Base-by-base conservation (phyloP, 2,329 filamentous ascomycete genomes). In the Cadophora luteo-olivacea region DNA sequence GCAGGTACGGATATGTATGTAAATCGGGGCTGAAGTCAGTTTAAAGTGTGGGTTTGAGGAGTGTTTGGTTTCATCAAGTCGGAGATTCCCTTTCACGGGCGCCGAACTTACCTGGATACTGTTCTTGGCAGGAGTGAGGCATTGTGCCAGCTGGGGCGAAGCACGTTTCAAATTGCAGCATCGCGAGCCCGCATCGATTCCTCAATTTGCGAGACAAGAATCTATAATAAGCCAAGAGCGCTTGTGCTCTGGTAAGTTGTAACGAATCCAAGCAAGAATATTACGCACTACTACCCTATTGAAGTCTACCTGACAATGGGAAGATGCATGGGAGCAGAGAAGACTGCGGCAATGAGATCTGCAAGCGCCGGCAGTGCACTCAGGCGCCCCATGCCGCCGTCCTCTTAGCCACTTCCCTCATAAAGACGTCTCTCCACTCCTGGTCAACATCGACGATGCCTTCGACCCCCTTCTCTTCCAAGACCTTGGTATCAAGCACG, bases 11-110 rank as follows among this genome's bases (percentile, higher is more conserved):
- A 45, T 29, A 61, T 45, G 57, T 61, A 29, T 41, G 22, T 9
- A 41, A 22, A 41, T 19, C 32, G 19, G 22, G n/a, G 22, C 11
- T 57, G 29, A 25, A 16, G 57, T 61, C 36, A 32, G 22, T 61
- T 61, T 45, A 45, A 61, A n/a, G 6, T 61, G 57, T 61, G 57
- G 36, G 57, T 45, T 61, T 61, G 57, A 61, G 57, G 57, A 61
- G 36, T 9, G 57, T 61, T 61, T 61, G 57, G 57, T 61, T 61
- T 61, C 57, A 61, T 45, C 45, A 45, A 61, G n/a, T 41, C 33
- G 57, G 57, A 48, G 36, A 61, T 61, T 45, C 29, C 57, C 38
- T 29, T 61, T 61, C 38, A 14, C 14, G 22, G 9, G 29, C 29
- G 7, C 54, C 29, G 19, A 57, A 29, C 29, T 36, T 29, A 19